Percentiles rank a stretch among this genome's conserved stretches.
Evolutionary conservation across 306 rosid species (phyloP).

Genomic region (Delonix regia): DNA sequence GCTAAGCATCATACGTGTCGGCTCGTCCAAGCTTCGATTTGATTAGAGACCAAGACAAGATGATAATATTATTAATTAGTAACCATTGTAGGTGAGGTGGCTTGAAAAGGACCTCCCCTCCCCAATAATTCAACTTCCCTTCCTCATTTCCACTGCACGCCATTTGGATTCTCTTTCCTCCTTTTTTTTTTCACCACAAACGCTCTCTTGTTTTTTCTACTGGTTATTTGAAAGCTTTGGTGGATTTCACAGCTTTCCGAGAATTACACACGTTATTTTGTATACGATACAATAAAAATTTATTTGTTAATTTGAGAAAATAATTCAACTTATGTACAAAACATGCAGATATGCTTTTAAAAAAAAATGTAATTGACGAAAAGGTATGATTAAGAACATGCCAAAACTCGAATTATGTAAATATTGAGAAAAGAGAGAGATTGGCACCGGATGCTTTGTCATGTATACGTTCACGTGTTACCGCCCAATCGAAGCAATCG

Average conservation of each 20-base stretch:
- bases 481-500: constrained; percentile 1
- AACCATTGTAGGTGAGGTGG: constrained; percentile 33
- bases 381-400: neutral
- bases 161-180: neutral
- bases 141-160: neutral
- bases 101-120: constrained; percentile 52
- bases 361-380: neutral
- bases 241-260: no score
- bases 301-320: no score
- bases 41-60: constrained; percentile 26
- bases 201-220: neutral
- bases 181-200: no score
- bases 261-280: no score
- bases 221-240: no score
- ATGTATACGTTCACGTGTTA: neutral
- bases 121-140: constrained; percentile 4
- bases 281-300: no score
- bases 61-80: constrained; percentile 7
- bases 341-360: neutral
- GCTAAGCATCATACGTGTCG: neutral
- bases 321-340: no score
- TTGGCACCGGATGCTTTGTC: neutral
- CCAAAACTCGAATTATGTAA: neutral
- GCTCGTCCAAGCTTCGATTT: constrained; percentile 13
- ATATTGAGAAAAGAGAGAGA: constrained; percentile 42